Percentiles rank a stretch among this genome's conserved stretches.
Evolutionary conservation across 768 basidiomycete genomes (phyloP).

Genomic region (Boletellus ananas): DNA sequence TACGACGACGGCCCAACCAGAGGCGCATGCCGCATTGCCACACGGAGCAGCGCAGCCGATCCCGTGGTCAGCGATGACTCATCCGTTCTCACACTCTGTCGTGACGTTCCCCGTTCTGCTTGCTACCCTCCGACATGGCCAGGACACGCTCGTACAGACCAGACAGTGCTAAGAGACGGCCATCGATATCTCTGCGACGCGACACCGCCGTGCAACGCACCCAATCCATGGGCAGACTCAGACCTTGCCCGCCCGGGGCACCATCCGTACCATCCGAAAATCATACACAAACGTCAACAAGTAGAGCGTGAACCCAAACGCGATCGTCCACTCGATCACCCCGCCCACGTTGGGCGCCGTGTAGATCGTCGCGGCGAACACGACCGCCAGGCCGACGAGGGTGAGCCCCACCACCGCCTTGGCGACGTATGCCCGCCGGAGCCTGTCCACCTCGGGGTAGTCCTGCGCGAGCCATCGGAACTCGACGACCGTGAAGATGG

Average conservation of each 20-base stretch:
- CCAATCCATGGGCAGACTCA: no score
- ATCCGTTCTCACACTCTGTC: no score
- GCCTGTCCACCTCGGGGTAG: slow-evolving; percentile 40
- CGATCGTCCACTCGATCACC: slow-evolving; percentile 73
- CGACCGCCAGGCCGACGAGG: slow-evolving; percentile 60
- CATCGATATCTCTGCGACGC: no score
- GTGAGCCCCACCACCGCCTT: slow-evolving; percentile 59
- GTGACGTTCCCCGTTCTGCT: no score
- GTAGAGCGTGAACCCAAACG: slow-evolving; percentile 70
- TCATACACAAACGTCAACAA: slow-evolving; percentile 71
- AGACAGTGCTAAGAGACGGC: no score
- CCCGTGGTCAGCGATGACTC: no score
- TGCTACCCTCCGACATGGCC: no score
- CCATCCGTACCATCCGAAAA: slow-evolving; percentile 49
- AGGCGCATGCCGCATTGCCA: no score
- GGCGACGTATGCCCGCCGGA: slow-evolving; percentile 52
- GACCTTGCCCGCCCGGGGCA: not conserved
- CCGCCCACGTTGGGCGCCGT: slow-evolving; percentile 47
- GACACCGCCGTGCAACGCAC: no score
- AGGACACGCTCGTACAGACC: no score
- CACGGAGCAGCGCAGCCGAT: no score
- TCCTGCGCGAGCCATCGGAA: slow-evolving; percentile 64
- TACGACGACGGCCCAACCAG: no score
- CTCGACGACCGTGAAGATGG: slow-evolving; percentile 72
- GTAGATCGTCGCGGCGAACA: slow-evolving; percentile 54